phyloP scores from a whole-genome alignment of 179 eudicot species.

The Camellia oleifera region DNA sequence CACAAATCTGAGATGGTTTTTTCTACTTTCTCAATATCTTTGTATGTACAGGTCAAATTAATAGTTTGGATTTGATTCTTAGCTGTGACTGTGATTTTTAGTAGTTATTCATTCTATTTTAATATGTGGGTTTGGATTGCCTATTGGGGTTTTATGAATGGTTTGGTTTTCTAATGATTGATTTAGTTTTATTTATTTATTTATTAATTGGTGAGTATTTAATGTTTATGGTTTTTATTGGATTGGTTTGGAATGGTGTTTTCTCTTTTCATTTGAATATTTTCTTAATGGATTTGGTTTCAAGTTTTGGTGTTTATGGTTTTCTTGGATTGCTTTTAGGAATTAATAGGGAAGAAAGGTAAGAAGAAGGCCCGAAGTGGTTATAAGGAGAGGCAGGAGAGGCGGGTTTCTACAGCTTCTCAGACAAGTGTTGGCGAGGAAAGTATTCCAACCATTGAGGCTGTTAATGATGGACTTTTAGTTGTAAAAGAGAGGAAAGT shows the following conservation, averaged over 20 bases:
- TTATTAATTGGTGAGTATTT: background rate
- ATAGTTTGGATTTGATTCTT: background rate
- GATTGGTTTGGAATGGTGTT: background rate
- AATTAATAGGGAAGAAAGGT: constrained; percentile 67
- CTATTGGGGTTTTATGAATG: background rate
- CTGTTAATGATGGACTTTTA: constrained; percentile 28
- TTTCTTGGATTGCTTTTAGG: constrained; percentile 35
- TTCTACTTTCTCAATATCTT: background rate
- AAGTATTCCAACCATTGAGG: constrained; percentile 21
- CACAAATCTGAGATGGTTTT: background rate
- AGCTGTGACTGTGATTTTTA: background rate
- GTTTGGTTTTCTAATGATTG: background rate
- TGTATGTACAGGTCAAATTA: background rate
- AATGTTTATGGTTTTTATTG: background rate
- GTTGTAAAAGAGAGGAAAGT: constrained; percentile 41
- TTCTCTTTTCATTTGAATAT: background rate
- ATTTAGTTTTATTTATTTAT: background rate
- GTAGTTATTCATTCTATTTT: background rate
- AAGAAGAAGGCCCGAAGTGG: constrained; percentile 60
- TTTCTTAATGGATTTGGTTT: too few relatives aligned
- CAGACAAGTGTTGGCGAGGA: constrained; percentile 24
- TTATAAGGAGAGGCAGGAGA: constrained; percentile 28
- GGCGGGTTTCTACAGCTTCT: constrained; percentile 34
- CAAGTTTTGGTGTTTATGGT: constrained; percentile 6
- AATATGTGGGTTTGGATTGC: too few relatives aligned